Evolutionary conservation across 106 monocot genomes (phyloP).

Genomic region (Dendrobium huoshanense): DNA sequence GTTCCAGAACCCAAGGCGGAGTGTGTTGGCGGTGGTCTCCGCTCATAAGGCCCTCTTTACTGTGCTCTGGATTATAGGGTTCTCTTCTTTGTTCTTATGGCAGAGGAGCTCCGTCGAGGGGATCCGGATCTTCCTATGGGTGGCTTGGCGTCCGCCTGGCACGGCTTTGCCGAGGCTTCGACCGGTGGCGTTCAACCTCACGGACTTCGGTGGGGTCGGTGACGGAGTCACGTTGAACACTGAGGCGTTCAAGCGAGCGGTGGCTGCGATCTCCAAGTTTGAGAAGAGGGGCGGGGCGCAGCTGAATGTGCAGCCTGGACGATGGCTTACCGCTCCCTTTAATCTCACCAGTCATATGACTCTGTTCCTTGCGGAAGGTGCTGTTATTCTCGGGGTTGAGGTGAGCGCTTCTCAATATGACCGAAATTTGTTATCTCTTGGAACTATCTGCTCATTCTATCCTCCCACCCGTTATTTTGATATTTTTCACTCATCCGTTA

Average conservation of each 20-base stretch:
- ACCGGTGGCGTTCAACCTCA: constrained; percentile 30
- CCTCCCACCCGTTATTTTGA: not conserved
- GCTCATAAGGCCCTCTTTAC: constrained; percentile 10
- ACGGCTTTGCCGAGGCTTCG: constrained; percentile 14
- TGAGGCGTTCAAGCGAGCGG: constrained; percentile 49
- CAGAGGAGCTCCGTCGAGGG: constrained; percentile 16
- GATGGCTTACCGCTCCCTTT: constrained; percentile 65
- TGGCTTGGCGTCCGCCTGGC: not conserved
- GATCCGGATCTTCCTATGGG: constrained; percentile 7
- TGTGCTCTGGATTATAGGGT: constrained; percentile 25
- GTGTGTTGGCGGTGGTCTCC: constrained; percentile 9
- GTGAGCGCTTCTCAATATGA: constrained; percentile 15
- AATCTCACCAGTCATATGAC: constrained; percentile 77
- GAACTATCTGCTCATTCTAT: not conserved
- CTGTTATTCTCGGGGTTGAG: constrained; percentile 44
- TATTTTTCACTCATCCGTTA: not conserved
- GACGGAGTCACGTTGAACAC: constrained; percentile 55
- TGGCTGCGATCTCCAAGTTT: constrained; percentile 27
- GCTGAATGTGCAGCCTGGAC: constrained; percentile 36
- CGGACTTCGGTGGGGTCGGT: constrained; percentile 60
- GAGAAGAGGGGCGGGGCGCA: constrained; percentile 42
- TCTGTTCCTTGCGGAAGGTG: constrained; percentile 48
- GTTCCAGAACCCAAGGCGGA: constrained; percentile 1
- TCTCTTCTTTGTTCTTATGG: constrained; percentile 30
- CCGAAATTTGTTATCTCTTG: not conserved